Evolutionary conservation across 2,329 filamentous ascomycete species (phyloP).

Genomic region (Coniochaeta sp.): DNA sequence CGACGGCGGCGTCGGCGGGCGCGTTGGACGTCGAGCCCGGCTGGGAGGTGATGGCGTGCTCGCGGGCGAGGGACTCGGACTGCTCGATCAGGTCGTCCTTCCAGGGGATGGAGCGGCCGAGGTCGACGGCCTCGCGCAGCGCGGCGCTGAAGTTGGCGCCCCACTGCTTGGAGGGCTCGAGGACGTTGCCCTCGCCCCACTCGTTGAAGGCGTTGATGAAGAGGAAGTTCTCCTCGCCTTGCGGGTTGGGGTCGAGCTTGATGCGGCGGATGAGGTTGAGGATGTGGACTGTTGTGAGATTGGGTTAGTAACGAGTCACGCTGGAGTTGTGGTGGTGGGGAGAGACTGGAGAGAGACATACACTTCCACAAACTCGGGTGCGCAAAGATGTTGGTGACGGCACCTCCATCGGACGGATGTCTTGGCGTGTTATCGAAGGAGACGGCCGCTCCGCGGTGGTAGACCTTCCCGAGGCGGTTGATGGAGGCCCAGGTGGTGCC

Average conservation of each 20-base stretch:
- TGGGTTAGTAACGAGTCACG: neutral
- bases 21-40: neutral
- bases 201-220: constrained; percentile 9
- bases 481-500: constrained; percentile 1
- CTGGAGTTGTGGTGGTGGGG: neutral
- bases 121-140: constrained; percentile 3
- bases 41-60: neutral
- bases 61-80: neutral
- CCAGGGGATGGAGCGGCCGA: constrained; percentile 3
- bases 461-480: neutral
- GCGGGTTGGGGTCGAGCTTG: constrained; percentile 7
- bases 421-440: constrained; percentile 7
- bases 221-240: constrained; percentile 7
- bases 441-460: constrained; percentile 5
- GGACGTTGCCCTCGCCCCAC: constrained; percentile 10
- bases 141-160: constrained; percentile 4
- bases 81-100: constrained; percentile 4
- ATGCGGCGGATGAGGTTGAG: constrained; percentile 4
- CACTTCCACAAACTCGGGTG: constrained; percentile 2
- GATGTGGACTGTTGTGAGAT: neutral
- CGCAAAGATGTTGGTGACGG: neutral
- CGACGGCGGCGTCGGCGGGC: neutral
- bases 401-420: constrained; percentile 1
- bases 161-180: constrained; percentile 7
- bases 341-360: too few species aligned